Conservation (phyloP, 352 stramenopile species). For the Phytopythium sindhum region DNA sequence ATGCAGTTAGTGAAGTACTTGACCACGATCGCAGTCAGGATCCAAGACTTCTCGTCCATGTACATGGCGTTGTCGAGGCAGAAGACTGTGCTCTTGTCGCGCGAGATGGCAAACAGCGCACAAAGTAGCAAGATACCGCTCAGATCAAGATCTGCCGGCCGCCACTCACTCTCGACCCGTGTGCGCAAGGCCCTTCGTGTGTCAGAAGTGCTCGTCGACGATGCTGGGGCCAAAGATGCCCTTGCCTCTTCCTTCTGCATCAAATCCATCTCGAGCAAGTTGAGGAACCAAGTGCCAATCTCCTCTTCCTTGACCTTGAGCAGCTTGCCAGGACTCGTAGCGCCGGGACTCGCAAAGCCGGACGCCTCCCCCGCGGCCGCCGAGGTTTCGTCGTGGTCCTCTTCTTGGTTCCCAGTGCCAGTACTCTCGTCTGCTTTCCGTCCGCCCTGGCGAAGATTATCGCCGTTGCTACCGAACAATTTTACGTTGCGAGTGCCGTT, state of each 20-base stretch:
- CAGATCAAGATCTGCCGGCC: constrained; percentile 56
- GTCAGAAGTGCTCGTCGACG: neutral
- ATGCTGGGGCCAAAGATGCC: neutral
- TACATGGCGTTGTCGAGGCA: constrained; percentile 86
- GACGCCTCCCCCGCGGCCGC: neutral
- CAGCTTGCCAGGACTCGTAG: constrained; percentile 16
- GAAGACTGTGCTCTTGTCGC: constrained; percentile 61
- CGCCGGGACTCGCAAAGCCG: constrained; percentile 18
- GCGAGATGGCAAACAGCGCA: constrained; percentile 73
- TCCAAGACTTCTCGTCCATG: constrained; percentile 87
- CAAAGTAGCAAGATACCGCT: constrained; percentile 77
- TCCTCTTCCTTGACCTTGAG: constrained; percentile 61
- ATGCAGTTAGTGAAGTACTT: constrained; percentile 89
- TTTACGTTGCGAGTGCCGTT: constrained; percentile 13
- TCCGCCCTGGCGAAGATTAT: neutral
- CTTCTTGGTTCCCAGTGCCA: constrained; percentile 1
- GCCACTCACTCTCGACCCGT: constrained; percentile 48
- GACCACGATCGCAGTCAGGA: constrained; percentile 69
- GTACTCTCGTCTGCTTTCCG: neutral
- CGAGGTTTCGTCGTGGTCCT: constrained; percentile 18
- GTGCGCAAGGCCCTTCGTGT: neutral
- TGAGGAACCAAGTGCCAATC: constrained; percentile 68
- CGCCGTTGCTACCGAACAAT: constrained; percentile 4
- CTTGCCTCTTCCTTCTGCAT: constrained; percentile 24
- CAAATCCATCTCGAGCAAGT: constrained; percentile 61